Conservation (phyloP, 306 rosid species). For the Dryas octopetala region DNA sequence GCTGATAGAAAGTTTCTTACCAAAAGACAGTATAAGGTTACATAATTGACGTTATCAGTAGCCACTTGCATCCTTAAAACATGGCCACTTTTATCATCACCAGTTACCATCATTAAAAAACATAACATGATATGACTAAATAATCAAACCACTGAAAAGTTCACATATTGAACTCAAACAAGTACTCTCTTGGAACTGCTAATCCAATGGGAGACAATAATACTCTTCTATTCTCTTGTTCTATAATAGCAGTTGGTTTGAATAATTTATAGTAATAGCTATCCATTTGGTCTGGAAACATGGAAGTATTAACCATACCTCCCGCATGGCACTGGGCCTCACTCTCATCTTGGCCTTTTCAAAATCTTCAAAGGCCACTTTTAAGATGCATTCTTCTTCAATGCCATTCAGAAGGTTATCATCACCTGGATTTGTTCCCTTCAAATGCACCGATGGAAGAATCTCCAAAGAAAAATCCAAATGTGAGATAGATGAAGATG, state of each 20-base stretch:
- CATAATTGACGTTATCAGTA: neutral
- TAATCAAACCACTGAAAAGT: neutral
- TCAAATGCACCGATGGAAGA: conserved; percentile 28
- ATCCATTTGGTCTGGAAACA: conserved; percentile 15
- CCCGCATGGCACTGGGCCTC: conserved; percentile 98
- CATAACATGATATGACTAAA: neutral
- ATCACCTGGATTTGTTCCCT: conserved; percentile 33
- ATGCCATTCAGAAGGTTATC: conserved; percentile 25
- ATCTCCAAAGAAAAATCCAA: conserved; percentile 32
- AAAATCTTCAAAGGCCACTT: conserved; percentile 73
- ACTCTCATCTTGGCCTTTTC: conserved; percentile 75
- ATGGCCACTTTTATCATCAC: too few relatives aligned
- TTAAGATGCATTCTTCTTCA: conserved; percentile 47
- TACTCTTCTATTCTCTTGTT: neutral
- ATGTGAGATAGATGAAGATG: conserved; percentile 43
- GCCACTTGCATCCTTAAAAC: neutral
- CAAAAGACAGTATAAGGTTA: neutral
- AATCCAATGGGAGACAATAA: neutral
- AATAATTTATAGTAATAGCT: neutral
- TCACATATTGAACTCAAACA: neutral
- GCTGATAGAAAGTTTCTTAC: neutral
- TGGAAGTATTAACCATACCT: conserved; percentile 49
- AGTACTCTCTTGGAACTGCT: neutral
- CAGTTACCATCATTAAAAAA: too few relatives aligned
- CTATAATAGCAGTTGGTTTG: neutral